Conservation (phyloP, 768 basidiomycete genomes). For the Candolleomyces aberdarensis region DNA sequence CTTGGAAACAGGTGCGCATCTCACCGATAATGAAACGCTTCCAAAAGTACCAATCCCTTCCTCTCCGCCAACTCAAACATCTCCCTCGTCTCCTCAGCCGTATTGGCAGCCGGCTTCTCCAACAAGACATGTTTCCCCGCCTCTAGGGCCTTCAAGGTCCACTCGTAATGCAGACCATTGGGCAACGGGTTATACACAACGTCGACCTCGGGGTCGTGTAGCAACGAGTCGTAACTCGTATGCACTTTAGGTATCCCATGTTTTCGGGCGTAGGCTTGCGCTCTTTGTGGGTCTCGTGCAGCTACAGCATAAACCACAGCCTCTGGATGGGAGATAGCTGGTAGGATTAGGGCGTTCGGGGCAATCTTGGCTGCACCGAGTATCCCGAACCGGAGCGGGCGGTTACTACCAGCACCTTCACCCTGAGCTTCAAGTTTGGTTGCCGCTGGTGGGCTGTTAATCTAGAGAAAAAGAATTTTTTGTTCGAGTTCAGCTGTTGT, state of each 20-base stretch:
- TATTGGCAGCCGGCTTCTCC: slow-evolving; percentile 57
- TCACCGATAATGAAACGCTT: slow-evolving; percentile 33
- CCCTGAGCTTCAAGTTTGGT: not conserved
- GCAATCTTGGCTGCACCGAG: slow-evolving; percentile 17
- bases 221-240: slow-evolving; percentile 33
- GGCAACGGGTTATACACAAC: slow-evolving; percentile 54
- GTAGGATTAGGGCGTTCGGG: slow-evolving; percentile 21
- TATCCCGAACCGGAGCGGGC: slow-evolving; percentile 5
- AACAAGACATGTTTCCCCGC: slow-evolving; percentile 67
- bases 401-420: not conserved
- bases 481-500: too few relatives aligned
- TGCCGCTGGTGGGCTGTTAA: too few relatives aligned
- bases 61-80: slow-evolving; percentile 51
- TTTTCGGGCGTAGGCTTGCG: slow-evolving; percentile 46
- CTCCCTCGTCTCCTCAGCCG: slow-evolving; percentile 47
- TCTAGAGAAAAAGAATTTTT: too few relatives aligned
- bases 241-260: slow-evolving; percentile 49
- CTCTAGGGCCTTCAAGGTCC: slow-evolving; percentile 63
- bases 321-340: slow-evolving; percentile 25
- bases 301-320: slow-evolving; percentile 28
- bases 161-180: slow-evolving; percentile 62
- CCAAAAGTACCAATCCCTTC: slow-evolving; percentile 52
- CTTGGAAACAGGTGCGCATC: not conserved
- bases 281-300: slow-evolving; percentile 30
- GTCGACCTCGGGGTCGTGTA: slow-evolving; percentile 46